Conservation (phyloP, 2,329 filamentous ascomycete genomes). For the Calycina herbarum region DNA sequence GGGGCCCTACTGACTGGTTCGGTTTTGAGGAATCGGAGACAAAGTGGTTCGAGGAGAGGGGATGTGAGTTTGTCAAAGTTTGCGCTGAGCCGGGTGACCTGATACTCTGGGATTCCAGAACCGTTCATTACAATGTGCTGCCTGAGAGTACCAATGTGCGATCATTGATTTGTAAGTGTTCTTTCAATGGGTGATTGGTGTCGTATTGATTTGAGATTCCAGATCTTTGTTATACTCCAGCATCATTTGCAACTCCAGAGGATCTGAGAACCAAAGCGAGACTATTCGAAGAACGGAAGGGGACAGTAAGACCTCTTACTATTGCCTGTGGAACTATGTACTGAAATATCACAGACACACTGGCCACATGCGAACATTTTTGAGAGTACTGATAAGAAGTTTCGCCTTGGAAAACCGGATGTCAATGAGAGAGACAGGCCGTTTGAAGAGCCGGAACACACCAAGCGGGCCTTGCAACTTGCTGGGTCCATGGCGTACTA, state of each 20-base stretch:
- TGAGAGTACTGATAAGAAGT: no score
- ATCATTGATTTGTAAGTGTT: conserved; percentile 19
- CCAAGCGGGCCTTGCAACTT: no score
- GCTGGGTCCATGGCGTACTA: no score
- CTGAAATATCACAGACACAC: no score
- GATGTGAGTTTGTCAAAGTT: conserved; percentile 43
- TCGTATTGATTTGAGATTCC: not conserved
- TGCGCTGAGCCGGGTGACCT: conserved; percentile 44
- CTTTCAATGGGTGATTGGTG: not conserved
- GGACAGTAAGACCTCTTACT: conserved; percentile 10
- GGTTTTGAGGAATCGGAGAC: conserved; percentile 40
- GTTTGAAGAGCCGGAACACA: no score
- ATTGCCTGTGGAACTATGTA: no score
- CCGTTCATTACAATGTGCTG: conserved; percentile 46
- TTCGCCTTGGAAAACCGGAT: no score
- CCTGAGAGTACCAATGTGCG: conserved; percentile 39
- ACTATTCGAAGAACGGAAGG: conserved; percentile 11
- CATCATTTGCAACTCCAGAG: conserved; percentile 9
- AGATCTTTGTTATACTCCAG: conserved; percentile 19
- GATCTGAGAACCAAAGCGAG: conserved; percentile 14
- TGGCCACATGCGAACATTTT: no score
- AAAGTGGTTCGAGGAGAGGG: conserved; percentile 44
- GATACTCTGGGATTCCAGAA: conserved; percentile 48
- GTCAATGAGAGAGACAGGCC: no score
- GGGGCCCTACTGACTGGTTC: conserved; percentile 22